These are phyloP conservation scores for Kluyveromyces starmeri DNA, from an alignment of 805 yeast species.

Conservation along the genomic window DNA sequence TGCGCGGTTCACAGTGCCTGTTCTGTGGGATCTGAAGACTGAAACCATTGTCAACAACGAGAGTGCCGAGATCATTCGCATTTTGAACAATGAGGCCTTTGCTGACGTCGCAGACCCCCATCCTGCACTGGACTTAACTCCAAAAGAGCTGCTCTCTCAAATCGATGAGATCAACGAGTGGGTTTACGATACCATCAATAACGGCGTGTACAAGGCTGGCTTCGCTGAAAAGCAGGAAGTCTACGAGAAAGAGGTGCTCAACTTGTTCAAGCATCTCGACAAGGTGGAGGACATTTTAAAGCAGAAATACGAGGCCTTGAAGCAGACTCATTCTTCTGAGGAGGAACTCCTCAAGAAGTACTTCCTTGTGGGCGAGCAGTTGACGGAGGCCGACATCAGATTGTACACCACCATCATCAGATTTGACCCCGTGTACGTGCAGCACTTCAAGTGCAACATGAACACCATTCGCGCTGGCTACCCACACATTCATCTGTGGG, in stretches of 20 bases:
- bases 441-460: slow-evolving; percentile 90
- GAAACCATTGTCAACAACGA: slow-evolving; percentile 86
- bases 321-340: slow-evolving; percentile 12
- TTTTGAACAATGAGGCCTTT: slow-evolving; percentile 69
- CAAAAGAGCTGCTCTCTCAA: slow-evolving; percentile 39
- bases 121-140: slow-evolving; percentile 48
- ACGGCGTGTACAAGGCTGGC: slow-evolving; percentile 90
- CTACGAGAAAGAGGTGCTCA: slow-evolving; percentile 58
- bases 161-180: slow-evolving; percentile 75
- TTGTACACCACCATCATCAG: slow-evolving; percentile 81
- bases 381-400: slow-evolving; percentile 89
- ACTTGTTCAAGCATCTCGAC: slow-evolving; percentile 59
- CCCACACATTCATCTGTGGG: slow-evolving; percentile 73
- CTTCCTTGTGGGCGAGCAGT: slow-evolving; percentile 49
- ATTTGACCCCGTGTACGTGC: slow-evolving; percentile 89
- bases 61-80: slow-evolving; percentile 80
- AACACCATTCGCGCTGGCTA: slow-evolving; percentile 70
- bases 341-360: slow-evolving; percentile 19
- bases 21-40: slow-evolving; percentile 80
- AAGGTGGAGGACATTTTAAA: slow-evolving; percentile 55
- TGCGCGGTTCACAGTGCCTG: slow-evolving; percentile 89
- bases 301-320: slow-evolving; percentile 30
- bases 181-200: slow-evolving; percentile 80
- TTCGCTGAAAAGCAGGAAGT: slow-evolving; percentile 79
- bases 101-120: slow-evolving; percentile 35